These are phyloP conservation scores for Lichtheimia ornata DNA, from an alignment of 371 early-diverging fungal species.

Conservation along the genomic window DNA sequence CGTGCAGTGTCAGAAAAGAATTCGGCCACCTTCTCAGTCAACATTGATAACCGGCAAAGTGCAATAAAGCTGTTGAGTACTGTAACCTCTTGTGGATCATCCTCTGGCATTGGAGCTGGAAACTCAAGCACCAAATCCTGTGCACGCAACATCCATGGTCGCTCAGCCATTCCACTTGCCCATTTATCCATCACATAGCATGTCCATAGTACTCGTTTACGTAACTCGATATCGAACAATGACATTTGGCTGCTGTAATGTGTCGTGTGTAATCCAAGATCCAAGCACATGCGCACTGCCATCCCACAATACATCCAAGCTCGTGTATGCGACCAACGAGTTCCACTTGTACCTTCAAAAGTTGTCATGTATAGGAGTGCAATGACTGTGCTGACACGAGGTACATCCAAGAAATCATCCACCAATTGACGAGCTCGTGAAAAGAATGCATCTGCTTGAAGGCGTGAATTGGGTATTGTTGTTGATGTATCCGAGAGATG, in stretches of 20 bases:
- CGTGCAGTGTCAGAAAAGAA: constrained; percentile 40
- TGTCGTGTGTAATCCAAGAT: constrained; percentile 43
- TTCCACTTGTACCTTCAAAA: constrained; percentile 21
- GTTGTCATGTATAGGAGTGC: constrained; percentile 44
- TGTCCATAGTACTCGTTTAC: constrained; percentile 52
- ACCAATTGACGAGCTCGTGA: constrained; percentile 40
- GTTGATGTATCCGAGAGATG: constrained; percentile 20
- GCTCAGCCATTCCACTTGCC: constrained; percentile 40
- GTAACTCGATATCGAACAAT: constrained; percentile 46
- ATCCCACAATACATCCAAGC: constrained; percentile 51
- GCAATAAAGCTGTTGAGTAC: constrained; percentile 35
- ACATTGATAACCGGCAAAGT: constrained; percentile 37
- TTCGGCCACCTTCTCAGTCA: constrained; percentile 41
- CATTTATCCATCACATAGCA: constrained; percentile 53
- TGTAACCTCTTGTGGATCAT: constrained; percentile 34
- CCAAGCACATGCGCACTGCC: constrained; percentile 51
- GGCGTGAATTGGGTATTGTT: background rate
- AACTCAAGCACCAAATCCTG: constrained; percentile 40
- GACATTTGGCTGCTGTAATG: constrained; percentile 49
- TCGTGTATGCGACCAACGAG: constrained; percentile 24
- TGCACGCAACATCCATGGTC: constrained; percentile 45
- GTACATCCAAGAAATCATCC: constrained; percentile 49
- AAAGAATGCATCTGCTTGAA: constrained; percentile 22
- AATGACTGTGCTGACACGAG: constrained; percentile 49
- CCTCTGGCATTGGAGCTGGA: constrained; percentile 44